Percentiles rank a stretch among this genome's conserved stretches.
phyloP scores from a whole-genome alignment of 176 grass and related monocot species.

The Elaeis guineensis region DNA sequence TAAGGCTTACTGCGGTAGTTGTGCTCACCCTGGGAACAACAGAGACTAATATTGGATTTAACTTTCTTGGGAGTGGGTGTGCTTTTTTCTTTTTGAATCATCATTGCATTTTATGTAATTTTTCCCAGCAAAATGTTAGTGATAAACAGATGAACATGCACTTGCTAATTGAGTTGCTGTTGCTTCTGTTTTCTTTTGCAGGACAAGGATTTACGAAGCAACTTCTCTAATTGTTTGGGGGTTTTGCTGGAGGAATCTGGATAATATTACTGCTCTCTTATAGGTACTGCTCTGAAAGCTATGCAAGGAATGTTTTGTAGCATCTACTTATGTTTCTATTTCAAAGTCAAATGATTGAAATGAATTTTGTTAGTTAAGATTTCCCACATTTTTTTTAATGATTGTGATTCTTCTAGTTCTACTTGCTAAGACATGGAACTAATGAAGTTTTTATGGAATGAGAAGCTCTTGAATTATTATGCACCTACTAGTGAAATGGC shows the following conservation, averaged over 20 bases:
- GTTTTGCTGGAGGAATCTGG: conserved; percentile 92
- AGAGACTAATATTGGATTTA: conserved; percentile 84
- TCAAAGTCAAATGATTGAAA: conserved; percentile 3
- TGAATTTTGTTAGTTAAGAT: too few species aligned
- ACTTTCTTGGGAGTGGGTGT: conserved; percentile 71
- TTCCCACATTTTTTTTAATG: too few species aligned
- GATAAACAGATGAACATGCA: not conserved
- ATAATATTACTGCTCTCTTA: conserved; percentile 79
- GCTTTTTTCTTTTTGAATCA: not conserved
- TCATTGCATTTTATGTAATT: not conserved
- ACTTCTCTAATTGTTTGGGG: conserved; percentile 72
- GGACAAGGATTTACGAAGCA: conserved; percentile 92
- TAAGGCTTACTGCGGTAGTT: conserved; percentile 67
- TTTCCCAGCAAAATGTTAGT: too few species aligned
- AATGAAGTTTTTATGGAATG: too few species aligned
- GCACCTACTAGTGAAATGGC: too few species aligned
- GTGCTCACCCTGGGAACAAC: conserved; percentile 71
- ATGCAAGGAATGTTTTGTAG: conserved; percentile 13
- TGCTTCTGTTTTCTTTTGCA: conserved; percentile 39
- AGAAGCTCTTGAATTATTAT: too few species aligned
- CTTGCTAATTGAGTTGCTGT: conserved; percentile 20
- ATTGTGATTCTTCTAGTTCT: too few species aligned
- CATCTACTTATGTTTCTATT: conserved; percentile 2
- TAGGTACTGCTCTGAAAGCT: conserved; percentile 80
- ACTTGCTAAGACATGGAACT: too few species aligned